Conservation (phyloP, 345 rosid species). For the Hibiscus tridactylites region DNA sequence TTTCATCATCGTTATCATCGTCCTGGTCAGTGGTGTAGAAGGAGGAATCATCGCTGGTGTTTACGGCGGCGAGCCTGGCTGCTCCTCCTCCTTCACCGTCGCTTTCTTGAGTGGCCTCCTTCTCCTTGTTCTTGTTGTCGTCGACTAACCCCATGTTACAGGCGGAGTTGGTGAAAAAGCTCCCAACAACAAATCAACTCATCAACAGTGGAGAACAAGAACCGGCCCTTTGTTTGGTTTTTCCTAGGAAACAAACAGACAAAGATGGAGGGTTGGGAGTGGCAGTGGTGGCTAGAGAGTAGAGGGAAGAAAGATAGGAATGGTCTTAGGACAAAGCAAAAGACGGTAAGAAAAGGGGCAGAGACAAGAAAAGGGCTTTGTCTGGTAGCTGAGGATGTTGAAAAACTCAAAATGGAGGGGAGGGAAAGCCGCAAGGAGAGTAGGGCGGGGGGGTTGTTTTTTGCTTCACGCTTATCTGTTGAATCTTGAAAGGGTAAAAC, state of each 20-base stretch:
- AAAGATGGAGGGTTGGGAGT: not conserved
- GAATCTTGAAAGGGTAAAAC: not conserved
- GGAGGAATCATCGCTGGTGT: constrained; percentile 44
- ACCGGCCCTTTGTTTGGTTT: not conserved
- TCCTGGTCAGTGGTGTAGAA: constrained; percentile 26
- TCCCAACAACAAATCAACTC: constrained; percentile 45
- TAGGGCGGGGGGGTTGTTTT: not conserved
- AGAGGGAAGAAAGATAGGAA: not conserved
- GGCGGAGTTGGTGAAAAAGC: constrained; percentile 33
- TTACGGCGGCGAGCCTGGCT: constrained; percentile 24
- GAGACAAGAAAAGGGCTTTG: not conserved
- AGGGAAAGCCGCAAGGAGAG: not conserved
- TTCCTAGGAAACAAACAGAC: not conserved
- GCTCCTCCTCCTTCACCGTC: constrained; percentile 24
- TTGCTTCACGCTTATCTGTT: not conserved
- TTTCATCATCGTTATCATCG: constrained; percentile 56
- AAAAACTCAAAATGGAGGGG: constrained; percentile 7
- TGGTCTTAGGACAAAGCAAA: not conserved
- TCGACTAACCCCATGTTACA: constrained; percentile 45
- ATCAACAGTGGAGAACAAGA: constrained; percentile 1
- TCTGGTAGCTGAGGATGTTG: constrained; percentile 3
- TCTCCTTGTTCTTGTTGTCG: constrained; percentile 11
- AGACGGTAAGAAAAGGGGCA: not conserved
- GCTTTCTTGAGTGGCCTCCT: constrained; percentile 1
- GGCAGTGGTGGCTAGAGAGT: not conserved